These are phyloP conservation scores for Talaromyces wortmannii DNA, from an alignment of 495 filamentous ascomycete species.

Conservation along the genomic window DNA sequence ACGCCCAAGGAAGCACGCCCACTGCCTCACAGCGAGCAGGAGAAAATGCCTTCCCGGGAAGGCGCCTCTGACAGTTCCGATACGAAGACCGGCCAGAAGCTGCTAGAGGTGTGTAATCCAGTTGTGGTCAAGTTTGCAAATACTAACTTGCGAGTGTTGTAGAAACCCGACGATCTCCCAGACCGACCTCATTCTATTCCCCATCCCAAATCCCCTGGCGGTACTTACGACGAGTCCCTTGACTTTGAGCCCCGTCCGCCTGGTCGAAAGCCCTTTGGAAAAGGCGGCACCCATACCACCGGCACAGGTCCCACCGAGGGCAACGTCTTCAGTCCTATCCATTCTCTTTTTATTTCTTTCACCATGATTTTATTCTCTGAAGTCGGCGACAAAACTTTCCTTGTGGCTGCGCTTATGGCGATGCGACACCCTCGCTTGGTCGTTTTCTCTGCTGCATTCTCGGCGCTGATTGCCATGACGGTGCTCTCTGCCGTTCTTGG, in stretches of 20 bases:
- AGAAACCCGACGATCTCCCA: slow-evolving; percentile 82
- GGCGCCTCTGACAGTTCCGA: slow-evolving; percentile 23
- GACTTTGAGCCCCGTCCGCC: slow-evolving; percentile 48
- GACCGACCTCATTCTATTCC: slow-evolving; percentile 74
- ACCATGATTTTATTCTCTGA: slow-evolving; percentile 98
- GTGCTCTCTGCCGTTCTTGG: slow-evolving; percentile 94
- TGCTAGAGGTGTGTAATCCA: slow-evolving; percentile 55
- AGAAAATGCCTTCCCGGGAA: slow-evolving; percentile 40
- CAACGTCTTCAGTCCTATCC: slow-evolving; percentile 73
- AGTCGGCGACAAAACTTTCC: slow-evolving; percentile 96
- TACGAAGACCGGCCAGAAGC: slow-evolving; percentile 29
- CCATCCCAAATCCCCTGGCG: slow-evolving; percentile 61
- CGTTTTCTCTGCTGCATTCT: slow-evolving; percentile 91
- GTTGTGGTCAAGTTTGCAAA: slow-evolving; percentile 5
- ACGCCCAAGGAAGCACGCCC: slow-evolving; percentile 80
- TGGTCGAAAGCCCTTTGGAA: slow-evolving; percentile 18
- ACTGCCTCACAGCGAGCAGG: slow-evolving; percentile 70
- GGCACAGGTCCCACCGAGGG: slow-evolving; percentile 33
- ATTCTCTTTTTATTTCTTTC: slow-evolving; percentile 87
- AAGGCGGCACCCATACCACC: slow-evolving; percentile 16
- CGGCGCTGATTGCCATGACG: slow-evolving; percentile 88
- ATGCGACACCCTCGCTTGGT: slow-evolving; percentile 94
- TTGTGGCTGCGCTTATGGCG: slow-evolving; percentile 95
- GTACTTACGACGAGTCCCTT: slow-evolving; percentile 56
- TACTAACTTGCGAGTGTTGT: slow-evolving; percentile 1